A percentile compares a stretch with the other conserved stretches of the same genome.
These are phyloP conservation scores for Colletotrichum cordylinicola DNA, from an alignment of 2,329 filamentous ascomycete species.

Conservation along the genomic window DNA sequence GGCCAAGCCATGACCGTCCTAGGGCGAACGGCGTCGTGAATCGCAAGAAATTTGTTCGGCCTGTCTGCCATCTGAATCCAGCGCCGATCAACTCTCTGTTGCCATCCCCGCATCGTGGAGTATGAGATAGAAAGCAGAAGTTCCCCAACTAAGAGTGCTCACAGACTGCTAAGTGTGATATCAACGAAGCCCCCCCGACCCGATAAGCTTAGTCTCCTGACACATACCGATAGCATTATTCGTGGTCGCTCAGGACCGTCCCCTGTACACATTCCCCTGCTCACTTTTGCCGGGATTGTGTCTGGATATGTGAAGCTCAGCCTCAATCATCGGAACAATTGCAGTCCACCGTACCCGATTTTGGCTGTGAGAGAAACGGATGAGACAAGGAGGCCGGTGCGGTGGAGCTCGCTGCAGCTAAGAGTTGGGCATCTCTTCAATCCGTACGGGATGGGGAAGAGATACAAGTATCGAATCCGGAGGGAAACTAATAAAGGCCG, in stretches of 20 bases:
- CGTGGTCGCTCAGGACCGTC: background rate
- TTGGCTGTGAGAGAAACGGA: background rate
- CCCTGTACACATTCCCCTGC: background rate
- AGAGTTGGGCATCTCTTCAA: background rate
- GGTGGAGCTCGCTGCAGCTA: background rate
- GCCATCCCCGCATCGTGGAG: background rate
- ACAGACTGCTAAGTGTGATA: conserved; percentile 74
- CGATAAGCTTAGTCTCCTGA: conserved; percentile 1
- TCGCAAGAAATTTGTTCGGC: background rate
- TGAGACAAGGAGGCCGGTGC: background rate
- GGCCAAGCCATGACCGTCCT: background rate
- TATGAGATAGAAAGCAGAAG: no score
- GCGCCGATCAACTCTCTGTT: background rate
- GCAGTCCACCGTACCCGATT: background rate
- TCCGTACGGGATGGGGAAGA: background rate
- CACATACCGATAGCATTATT: background rate
- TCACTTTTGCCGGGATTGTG: background rate
- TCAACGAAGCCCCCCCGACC: conserved; percentile 69
- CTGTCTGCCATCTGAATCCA: background rate
- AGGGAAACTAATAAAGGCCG: no score
- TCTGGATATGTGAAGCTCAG: background rate
- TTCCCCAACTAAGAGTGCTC: no score
- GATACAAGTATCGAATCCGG: background rate
- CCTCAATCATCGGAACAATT: background rate
- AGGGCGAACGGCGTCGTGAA: background rate